Conservation (phyloP, 345 rosid species). For the Draba incana region DNA sequence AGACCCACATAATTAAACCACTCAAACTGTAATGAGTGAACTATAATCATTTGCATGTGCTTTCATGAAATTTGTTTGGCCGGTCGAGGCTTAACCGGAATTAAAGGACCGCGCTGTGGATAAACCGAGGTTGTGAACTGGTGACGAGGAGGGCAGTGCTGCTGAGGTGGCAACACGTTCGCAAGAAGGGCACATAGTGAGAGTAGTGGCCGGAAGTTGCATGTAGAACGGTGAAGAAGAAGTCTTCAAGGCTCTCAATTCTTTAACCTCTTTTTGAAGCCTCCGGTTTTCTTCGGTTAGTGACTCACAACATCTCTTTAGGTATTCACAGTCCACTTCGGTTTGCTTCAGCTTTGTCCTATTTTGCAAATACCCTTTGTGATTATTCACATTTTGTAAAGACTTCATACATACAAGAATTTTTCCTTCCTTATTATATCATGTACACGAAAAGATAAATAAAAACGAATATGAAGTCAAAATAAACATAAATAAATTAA, state of each 20-base stretch:
- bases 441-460: too few species aligned
- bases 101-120: conserved; percentile 21
- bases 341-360: conserved; percentile 97
- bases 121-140: conserved; percentile 19
- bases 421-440: too few species aligned
- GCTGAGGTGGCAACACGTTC: conserved; percentile 83
- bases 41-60: neutral
- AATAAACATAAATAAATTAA: too few species aligned
- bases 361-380: neutral
- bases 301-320: conserved; percentile 86
- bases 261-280: conserved; percentile 81
- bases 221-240: conserved; percentile 82
- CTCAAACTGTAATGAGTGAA: conserved; percentile 16
- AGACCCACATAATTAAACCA: neutral
- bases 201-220: conserved; percentile 99
- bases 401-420: too few species aligned
- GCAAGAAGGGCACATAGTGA: conserved; percentile 99
- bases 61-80: conserved; percentile 39
- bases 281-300: conserved; percentile 92
- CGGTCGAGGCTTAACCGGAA: conserved; percentile 32
- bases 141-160: conserved; percentile 42
- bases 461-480: too few species aligned
- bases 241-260: conserved; percentile 79
- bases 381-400: too few species aligned
- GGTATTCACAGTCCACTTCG: conserved; percentile 89